Evolutionary conservation across 2,329 filamentous ascomycete genomes (phyloP).

Genomic region (Fusarium sacchari): DNA sequence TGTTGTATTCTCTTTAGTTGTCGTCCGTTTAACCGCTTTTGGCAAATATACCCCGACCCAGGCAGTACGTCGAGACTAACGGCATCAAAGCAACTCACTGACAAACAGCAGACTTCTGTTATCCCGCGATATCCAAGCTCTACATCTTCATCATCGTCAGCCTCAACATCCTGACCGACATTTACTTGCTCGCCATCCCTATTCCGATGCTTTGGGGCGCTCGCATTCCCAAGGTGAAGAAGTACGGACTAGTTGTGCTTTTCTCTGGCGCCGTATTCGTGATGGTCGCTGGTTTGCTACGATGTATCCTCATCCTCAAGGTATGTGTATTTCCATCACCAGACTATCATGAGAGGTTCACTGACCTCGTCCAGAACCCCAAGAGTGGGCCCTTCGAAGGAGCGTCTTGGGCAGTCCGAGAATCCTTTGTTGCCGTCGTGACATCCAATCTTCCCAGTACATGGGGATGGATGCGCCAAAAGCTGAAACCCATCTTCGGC

Average conservation of each 20-base stretch:
- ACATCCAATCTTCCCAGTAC: conserved; percentile 51
- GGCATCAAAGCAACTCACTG: no score
- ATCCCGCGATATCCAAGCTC: conserved; percentile 53
- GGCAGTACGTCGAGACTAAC: conserved; percentile 45
- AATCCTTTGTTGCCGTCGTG: conserved; percentile 53
- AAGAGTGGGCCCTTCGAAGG: conserved; percentile 45
- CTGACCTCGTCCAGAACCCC: conserved; percentile 44
- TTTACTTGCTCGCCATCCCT: conserved; percentile 54
- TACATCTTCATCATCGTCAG: conserved; percentile 50
- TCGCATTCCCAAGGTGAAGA: conserved; percentile 59
- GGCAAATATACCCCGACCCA: conserved; percentile 56
- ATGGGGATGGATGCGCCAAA: conserved; percentile 42
- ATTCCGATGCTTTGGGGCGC: conserved; percentile 64
- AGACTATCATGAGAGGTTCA: accelerated
- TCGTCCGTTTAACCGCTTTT: conserved; percentile 49
- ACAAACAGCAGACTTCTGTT: conserved; percentile 38
- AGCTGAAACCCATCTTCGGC: conserved; percentile 38
- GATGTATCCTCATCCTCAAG: conserved; percentile 50
- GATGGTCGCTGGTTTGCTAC: conserved; percentile 50
- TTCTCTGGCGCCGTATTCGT: conserved; percentile 57
- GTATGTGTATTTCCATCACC: conserved; percentile 26
- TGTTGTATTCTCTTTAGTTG: conserved; percentile 50
- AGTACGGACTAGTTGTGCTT: conserved; percentile 62
- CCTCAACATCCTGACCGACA: conserved; percentile 53
- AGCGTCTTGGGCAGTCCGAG: conserved; percentile 51